These are phyloP conservation scores for Prunus salicina DNA, from an alignment of 306 rosid species.

Conservation along the genomic window DNA sequence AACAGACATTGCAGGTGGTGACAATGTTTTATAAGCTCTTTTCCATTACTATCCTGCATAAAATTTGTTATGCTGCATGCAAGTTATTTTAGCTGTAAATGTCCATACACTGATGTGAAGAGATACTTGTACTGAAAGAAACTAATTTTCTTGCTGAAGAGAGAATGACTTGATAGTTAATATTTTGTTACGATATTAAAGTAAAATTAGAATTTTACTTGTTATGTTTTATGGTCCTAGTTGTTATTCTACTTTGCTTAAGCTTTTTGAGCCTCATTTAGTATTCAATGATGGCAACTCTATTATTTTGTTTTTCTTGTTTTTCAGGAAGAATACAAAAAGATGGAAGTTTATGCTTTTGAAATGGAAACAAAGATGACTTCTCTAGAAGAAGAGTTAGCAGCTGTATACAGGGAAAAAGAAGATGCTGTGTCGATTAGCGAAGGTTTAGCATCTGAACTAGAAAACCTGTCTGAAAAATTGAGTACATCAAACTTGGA, in stretches of 20 bases:
- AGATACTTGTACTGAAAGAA: not conserved
- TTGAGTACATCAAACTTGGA: conserved; percentile 50
- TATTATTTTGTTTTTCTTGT: not conserved
- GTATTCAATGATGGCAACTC: not conserved
- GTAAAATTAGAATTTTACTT: not conserved
- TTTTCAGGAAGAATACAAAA: conserved; percentile 70
- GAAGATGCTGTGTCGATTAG: conserved; percentile 52
- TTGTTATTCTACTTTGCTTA: not conserved
- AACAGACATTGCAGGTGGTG: conserved; percentile 64
- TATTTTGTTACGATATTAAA: not conserved
- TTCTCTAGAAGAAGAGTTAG: conserved; percentile 63
- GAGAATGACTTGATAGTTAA: not conserved
- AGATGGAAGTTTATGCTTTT: conserved; percentile 63
- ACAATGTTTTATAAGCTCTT: conserved; percentile 14
- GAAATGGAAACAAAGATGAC: conserved; percentile 65
- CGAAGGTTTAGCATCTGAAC: conserved; percentile 58
- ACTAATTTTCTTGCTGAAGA: not conserved
- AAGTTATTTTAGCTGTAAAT: not conserved
- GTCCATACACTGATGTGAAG: not conserved
- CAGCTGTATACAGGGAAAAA: conserved; percentile 47
- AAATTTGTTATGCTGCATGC: not conserved
- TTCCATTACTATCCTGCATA: not conserved
- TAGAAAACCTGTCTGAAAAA: conserved; percentile 55
- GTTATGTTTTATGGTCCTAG: not conserved
- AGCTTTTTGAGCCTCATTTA: not conserved